Base-by-base conservation (phyloP, 2,329 filamentous ascomycete species). In the Epichloe festucae region DNA sequence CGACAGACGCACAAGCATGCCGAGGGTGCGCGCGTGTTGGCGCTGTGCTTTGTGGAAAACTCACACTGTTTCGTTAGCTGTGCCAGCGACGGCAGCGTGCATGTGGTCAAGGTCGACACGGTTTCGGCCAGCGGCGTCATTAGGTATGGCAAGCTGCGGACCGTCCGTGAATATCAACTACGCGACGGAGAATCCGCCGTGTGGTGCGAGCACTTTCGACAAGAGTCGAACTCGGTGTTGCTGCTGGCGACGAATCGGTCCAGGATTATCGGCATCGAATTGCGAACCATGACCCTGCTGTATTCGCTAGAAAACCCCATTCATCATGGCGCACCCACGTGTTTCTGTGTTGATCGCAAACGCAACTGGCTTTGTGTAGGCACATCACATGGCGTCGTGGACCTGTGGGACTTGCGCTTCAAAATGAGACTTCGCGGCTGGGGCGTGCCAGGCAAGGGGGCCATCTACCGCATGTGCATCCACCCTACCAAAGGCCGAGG, bases 351-450 rank as follows among this genome's bases (percentile, higher is more conserved):
- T 35, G 89, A 96, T 62, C 79, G 81, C 52, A 87, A 84, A 63
- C 84, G 86, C 48, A 89, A 93, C 62, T 98, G 93, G 93, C 73
- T 98, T 3, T 77, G 95, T 2, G 71, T 97, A 0, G 93, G 90
- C 38, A 98, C 94, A 0, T 88, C 89, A 0, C 90, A 97, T 63
- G 93, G 94, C 38, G 84, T 97, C 31, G 73, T 98, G 7, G 87
- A 95, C 63, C 76, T 98, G 1, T 98, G 93, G 93, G 93, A 98
- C 67, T 75, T 98, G 41, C 85, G 93, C n/a, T 98, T 98, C 74
- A 85, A 82, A 57, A 79, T 97, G 59, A 81, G 89, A 21, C 73
- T 97, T 23, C 89, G 87, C 65, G 87, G 84, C 14, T 97, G 90
- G 89, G 89, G 89, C 1, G 78, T 96, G 31, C 82, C 87, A 0